Base-by-base conservation (phyloP, 768 basidiomycete species). In the Tricholoma hemisulphureum region DNA sequence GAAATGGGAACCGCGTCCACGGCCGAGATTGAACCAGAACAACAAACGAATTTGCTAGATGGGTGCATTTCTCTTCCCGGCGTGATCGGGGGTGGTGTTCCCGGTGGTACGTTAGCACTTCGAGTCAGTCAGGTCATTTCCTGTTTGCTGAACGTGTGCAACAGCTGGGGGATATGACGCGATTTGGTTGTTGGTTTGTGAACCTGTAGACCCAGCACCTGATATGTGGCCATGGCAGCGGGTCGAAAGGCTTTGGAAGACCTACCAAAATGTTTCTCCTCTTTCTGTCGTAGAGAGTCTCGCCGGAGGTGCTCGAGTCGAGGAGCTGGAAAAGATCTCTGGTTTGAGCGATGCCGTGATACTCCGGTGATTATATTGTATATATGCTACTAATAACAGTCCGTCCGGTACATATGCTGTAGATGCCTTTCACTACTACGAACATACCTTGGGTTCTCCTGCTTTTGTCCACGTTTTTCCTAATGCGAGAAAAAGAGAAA, bases 111-210 rank as follows among this genome's bases (percentile, higher is more conserved):
- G 89, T 70, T 4, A 8, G 26, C 49, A 29, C 24, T 31, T 41
- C 14, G 4, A 5, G 49, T 4, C 6, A n/a, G 18, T 13, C 39
- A 31, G 35, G 28, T 18, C 21, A 16, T 6, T 29, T 28, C n/a
- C n/a, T n/a, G n/a, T n/a, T 41, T 45, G 60, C 43, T 20, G 26
- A 43, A 41, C n/a, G 24, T 28, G 45, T n/a, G 26, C 35, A 43
- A 54, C 62, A 98, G 97, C 97, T 53, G 97, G 97, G 9, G 97
- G 97, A 2, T 98, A 91, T 71, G 97, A 99, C 68, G 97, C 97
- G 6, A 83, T 98, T 58, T 98, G 95, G 93, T 77, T 99, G 5
- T 83, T 99, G 14, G 83, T 95, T 16, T 81, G 89, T 65, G 87
- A 89, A 48, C 81, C 85, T 34, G 64, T 74, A 59, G 71, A 73